Evolutionary conservation across 345 rosid species (phyloP).

Genomic region (Linum lewisii): DNA sequence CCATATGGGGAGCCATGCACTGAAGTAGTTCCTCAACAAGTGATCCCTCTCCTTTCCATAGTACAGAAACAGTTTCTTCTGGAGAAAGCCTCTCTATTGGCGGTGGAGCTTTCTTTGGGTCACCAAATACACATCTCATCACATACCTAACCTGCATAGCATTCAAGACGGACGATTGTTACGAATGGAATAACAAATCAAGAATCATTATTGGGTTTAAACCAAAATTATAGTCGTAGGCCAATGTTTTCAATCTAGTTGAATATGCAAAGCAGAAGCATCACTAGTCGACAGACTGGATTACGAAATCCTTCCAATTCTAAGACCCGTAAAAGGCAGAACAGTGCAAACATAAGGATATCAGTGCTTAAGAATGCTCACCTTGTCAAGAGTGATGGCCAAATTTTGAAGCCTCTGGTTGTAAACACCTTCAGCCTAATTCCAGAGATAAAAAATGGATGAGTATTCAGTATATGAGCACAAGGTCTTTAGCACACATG

Average conservation of each 20-base stretch:
- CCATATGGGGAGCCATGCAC: constrained; percentile 67
- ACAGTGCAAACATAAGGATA: too few relatives aligned
- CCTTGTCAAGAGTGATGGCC: constrained; percentile 99
- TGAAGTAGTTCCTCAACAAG: constrained; percentile 83
- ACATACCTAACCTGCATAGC: constrained; percentile 81
- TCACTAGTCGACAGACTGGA: too few relatives aligned
- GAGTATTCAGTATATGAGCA: constrained; percentile 17
- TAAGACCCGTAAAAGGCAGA: too few relatives aligned
- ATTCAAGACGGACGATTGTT: not conserved
- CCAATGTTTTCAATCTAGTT: too few relatives aligned
- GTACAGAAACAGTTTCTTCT: constrained; percentile 54
- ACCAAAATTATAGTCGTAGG: too few relatives aligned
- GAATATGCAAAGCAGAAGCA: too few relatives aligned
- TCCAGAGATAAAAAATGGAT: constrained; percentile 5
- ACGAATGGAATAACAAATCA: too few relatives aligned
- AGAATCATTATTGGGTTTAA: too few relatives aligned
- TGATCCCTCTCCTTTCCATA: constrained; percentile 93
- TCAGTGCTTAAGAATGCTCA: too few relatives aligned
- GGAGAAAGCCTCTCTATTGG: constrained; percentile 78
- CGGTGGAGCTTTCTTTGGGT: constrained; percentile 93
- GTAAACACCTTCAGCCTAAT: constrained; percentile 98
- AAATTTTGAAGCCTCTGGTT: constrained; percentile 99
- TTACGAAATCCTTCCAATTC: too few relatives aligned
- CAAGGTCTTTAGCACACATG: not conserved
- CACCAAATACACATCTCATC: constrained; percentile 81